Evolutionary conservation across 192 early-diverging fungal genomes (phyloP).

Genomic region (Pilobolus umbonatus): DNA sequence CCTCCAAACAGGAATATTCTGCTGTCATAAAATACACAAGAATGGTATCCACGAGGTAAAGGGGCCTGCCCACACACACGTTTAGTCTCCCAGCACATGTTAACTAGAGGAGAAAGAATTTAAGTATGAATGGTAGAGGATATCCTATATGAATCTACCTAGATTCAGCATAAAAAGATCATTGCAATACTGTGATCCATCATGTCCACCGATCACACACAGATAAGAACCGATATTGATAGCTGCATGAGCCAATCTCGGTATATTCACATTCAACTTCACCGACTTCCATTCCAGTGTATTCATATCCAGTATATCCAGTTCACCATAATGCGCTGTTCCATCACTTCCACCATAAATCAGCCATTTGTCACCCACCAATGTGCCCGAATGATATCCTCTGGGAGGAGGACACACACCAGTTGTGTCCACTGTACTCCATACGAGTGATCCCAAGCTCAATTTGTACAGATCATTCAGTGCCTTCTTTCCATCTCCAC

Average conservation of each 20-base stretch:
- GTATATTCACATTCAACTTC: constrained; percentile 53
- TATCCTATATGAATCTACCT: constrained; percentile 27
- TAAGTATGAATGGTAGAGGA: background rate
- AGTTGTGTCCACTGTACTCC: constrained; percentile 55
- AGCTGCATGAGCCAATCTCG: constrained; percentile 74
- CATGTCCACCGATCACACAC: constrained; percentile 85
- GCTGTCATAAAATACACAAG: constrained; percentile 69
- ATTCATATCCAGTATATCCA: constrained; percentile 56
- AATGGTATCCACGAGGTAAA: constrained; percentile 74
- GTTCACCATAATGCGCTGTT: constrained; percentile 65
- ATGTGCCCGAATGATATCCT: constrained; percentile 82
- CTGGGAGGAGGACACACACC: constrained; percentile 64
- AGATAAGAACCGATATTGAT: constrained; percentile 82
- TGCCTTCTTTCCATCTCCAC: constrained; percentile 84
- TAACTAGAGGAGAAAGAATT: constrained; percentile 38
- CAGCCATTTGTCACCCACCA: constrained; percentile 71
- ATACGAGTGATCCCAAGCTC: constrained; percentile 41
- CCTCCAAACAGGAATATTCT: constrained; percentile 80
- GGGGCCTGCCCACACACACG: constrained; percentile 62
- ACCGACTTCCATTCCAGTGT: constrained; percentile 58
- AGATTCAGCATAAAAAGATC: constrained; percentile 79
- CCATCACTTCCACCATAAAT: constrained; percentile 88
- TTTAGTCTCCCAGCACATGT: constrained; percentile 77
- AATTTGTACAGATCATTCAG: constrained; percentile 71
- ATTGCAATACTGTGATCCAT: constrained; percentile 72